Evolutionary conservation across 176 grass and related monocot species (phyloP), one percentile per base, ranked within the genome.

Genomic region (Saccharum spontaneum): DNA sequence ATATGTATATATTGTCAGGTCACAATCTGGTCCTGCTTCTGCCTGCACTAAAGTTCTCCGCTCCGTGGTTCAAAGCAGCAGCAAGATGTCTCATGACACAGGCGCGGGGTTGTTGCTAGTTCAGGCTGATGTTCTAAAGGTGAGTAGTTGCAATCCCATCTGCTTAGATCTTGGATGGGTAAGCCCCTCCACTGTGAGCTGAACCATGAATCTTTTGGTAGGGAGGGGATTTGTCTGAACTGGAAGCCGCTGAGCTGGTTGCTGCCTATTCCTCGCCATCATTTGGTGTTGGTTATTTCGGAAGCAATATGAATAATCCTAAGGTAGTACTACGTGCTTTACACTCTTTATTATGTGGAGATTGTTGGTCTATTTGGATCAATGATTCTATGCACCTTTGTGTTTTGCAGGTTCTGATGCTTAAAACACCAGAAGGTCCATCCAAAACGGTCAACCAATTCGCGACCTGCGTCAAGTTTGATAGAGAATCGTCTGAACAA

Each of bases 191-290:
- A 17, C 22, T 45, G 9, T 39, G 72, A 15, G 39, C 71, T 73
- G 41, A 84, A 88, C 30, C 34, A 48, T 85, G 11, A 38, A 59
- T 80, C 23, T 37, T 69, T 75, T 75, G 31, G 46, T 80, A 95
- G 92, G 79, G 14, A 77, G 69, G 87, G 71, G 72, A 90, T 68
- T 59, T 55, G 4, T 62, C 71, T 82, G 26, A 43, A 67, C 83
- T 95, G 36, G 87, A 90, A 77, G 91, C 87, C 3, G 59, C 79
- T 8, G 96, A 98, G 84, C 39, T 98, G 20, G 93, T 92, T 86
- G 96, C 93, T 46, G 96, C 91, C 14, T 95, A 95, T 77, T 94
- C 93, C 3, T 98, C 96, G 1, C 69, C 89, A n/a, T 98, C 96
- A 30, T 94, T 95, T 73, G 96, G 91, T 55, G 78, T 94, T 8